These are phyloP conservation scores for Kodamaea suecica DNA, from an alignment of 1,139 yeast genomes.

Conservation along the genomic window DNA sequence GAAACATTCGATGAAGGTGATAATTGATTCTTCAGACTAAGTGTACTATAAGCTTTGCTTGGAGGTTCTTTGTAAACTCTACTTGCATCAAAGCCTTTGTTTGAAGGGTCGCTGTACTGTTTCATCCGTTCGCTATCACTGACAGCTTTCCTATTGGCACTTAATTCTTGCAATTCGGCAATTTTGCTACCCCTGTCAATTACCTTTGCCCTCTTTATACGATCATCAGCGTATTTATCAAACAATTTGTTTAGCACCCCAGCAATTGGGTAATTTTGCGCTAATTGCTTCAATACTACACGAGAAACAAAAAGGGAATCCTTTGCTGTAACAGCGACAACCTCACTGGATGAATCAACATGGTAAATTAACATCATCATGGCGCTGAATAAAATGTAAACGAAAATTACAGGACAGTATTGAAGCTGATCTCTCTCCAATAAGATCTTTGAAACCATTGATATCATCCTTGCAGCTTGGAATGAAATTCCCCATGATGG, in stretches of 20 bases:
- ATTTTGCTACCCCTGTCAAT: constrained; percentile 39
- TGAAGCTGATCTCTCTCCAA: constrained; percentile 50
- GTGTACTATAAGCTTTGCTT: no score
- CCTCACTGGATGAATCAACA: constrained; percentile 56
- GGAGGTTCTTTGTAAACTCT: constrained; percentile 2
- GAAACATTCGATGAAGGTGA: constrained; percentile 19
- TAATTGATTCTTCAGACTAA: constrained; percentile 8
- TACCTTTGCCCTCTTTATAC: constrained; percentile 42
- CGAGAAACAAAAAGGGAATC: constrained; percentile 54
- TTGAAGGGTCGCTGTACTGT: constrained; percentile 7
- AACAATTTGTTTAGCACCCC: constrained; percentile 39
- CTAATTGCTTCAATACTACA: constrained; percentile 51
- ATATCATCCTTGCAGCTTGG: constrained; percentile 81
- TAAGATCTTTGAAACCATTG: constrained; percentile 60
- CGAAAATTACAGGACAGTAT: constrained; percentile 55
- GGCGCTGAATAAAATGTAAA: constrained; percentile 65
- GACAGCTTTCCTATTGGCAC: constrained; percentile 27
- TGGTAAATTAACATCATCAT: constrained; percentile 73
- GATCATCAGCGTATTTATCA: constrained; percentile 47
- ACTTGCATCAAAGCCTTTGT: constrained; percentile 1
- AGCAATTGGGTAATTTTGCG: constrained; percentile 47
- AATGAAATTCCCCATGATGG: constrained; percentile 85
- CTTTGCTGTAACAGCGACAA: constrained; percentile 59
- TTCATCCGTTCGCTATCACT: constrained; percentile 14
- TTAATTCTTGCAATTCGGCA: constrained; percentile 39